phyloP scores from a whole-genome alignment of 1,139 yeast species.

The Saccharomycopsis hybrid region DNA sequence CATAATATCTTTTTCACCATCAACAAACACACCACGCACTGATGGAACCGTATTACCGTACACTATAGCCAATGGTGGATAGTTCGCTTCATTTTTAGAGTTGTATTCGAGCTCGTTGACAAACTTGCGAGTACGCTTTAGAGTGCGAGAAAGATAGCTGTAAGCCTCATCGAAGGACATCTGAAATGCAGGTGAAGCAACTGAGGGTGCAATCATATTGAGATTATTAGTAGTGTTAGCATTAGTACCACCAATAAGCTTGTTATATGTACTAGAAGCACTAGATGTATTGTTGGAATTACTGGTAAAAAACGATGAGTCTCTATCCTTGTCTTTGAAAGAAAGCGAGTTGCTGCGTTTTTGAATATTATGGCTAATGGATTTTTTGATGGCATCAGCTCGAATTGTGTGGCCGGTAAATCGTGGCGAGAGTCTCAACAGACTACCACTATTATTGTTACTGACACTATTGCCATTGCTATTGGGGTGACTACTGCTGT shows the following conservation, averaged over 20 bases:
- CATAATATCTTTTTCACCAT: constrained; percentile 52
- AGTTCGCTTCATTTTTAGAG: constrained; percentile 37
- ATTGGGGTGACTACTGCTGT: neutral
- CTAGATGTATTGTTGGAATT: too few relatives aligned
- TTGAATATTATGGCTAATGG: neutral
- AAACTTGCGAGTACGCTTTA: constrained; percentile 54
- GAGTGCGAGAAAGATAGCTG: constrained; percentile 55
- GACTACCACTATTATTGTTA: neutral
- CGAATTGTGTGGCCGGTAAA: neutral
- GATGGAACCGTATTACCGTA: constrained; percentile 82
- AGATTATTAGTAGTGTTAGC: too few relatives aligned
- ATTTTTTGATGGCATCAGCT: neutral
- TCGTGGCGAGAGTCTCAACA: neutral
- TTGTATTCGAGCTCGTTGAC: constrained; percentile 51
- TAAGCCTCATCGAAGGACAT: constrained; percentile 53
- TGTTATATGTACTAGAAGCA: too few relatives aligned
- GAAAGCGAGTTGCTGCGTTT: too few relatives aligned
- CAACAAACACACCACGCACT: constrained; percentile 69
- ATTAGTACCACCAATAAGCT: too few relatives aligned
- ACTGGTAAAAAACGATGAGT: too few relatives aligned
- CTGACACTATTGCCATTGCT: neutral
- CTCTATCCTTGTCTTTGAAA: too few relatives aligned
- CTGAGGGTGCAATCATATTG: too few relatives aligned
- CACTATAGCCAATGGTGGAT: constrained; percentile 80
- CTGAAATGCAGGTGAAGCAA: too few relatives aligned